Evolutionary conservation across 2,329 filamentous ascomycete genomes (phyloP).

Genomic region (Myriosclerotinia duriaeana): DNA sequence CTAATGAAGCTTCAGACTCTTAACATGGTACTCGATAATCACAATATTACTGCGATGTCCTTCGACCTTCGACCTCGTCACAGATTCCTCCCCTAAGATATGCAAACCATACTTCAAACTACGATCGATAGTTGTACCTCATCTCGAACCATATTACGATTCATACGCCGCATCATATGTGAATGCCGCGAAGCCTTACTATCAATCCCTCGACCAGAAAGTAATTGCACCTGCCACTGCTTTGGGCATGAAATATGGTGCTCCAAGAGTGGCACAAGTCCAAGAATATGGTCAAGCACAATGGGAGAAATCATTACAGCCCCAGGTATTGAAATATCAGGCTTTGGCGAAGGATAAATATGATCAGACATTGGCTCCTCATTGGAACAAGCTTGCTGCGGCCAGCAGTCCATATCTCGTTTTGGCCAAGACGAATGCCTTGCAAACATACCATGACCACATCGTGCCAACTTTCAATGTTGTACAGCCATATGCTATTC

Average conservation of each 20-base stretch:
- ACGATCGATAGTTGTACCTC: constrained; percentile 64
- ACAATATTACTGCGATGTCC: constrained; percentile 84
- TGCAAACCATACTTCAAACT: constrained; percentile 80
- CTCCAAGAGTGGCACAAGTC: constrained; percentile 67
- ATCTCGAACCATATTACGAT: constrained; percentile 82
- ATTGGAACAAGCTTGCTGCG: constrained; percentile 62
- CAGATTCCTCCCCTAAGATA: constrained; percentile 68
- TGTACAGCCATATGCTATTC: constrained; percentile 70
- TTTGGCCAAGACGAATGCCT: constrained; percentile 59
- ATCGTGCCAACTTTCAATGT: constrained; percentile 73
- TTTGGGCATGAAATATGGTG: constrained; percentile 71
- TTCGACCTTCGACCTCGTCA: constrained; percentile 63
- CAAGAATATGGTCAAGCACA: constrained; percentile 65
- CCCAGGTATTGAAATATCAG: constrained; percentile 68
- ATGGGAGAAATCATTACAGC: constrained; percentile 77
- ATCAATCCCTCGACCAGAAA: constrained; percentile 57
- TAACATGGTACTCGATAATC: constrained; percentile 83
- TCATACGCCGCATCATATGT: constrained; percentile 82
- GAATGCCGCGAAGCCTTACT: constrained; percentile 74
- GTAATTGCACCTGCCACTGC: constrained; percentile 68
- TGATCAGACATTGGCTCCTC: constrained; percentile 67
- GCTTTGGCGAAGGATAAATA: constrained; percentile 64
- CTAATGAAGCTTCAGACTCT: constrained; percentile 54
- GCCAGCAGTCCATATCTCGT: constrained; percentile 71
- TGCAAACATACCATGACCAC: constrained; percentile 69